Percentiles rank a stretch among this genome's conserved stretches.
phyloP scores from a whole-genome alignment of 306 rosid species.

The Medicago ruthenica region DNA sequence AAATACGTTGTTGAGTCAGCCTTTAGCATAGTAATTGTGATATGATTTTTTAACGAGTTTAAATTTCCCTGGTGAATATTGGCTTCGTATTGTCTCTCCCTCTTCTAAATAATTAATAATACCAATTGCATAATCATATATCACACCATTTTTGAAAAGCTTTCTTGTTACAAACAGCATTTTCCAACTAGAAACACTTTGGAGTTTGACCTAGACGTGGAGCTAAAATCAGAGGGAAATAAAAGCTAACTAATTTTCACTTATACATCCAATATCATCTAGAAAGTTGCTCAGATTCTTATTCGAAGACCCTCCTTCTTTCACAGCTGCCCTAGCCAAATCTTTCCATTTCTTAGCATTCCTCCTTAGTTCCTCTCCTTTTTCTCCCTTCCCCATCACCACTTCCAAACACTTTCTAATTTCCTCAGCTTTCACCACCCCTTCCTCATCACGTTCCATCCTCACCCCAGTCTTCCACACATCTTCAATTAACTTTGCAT shows the following conservation, averaged over 20 bases:
- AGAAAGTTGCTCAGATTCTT: slow-evolving; percentile 39
- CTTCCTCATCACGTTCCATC: slow-evolving; percentile 43
- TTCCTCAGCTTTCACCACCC: slow-evolving; percentile 43
- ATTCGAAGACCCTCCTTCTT: slow-evolving; percentile 52
- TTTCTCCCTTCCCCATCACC: slow-evolving; percentile 54
- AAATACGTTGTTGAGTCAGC: no score
- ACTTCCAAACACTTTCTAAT: slow-evolving; percentile 58
- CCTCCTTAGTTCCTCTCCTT: slow-evolving; percentile 46
- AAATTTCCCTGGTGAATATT: no score
- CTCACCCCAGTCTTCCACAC: slow-evolving; percentile 60
- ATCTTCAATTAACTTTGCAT: slow-evolving; percentile 57
- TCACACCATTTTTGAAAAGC: no score
- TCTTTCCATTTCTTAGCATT: slow-evolving; percentile 54
- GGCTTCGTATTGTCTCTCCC: no score
- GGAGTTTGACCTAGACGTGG: no score
- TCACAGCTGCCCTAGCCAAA: slow-evolving; percentile 50
- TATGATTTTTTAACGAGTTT: no score
- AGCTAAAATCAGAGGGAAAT: no score
- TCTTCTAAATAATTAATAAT: no score
- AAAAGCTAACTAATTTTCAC: not conserved
- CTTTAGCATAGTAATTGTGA: no score
- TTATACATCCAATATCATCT: not conserved
- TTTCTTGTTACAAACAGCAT: no score
- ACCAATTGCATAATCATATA: no score
- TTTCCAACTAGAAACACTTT: no score